A percentile compares a stretch with the other conserved stretches of the same genome.
These are phyloP conservation scores for Senecio squalidus DNA, from an alignment of 140 eudicot genomes.

Conservation along the genomic window DNA sequence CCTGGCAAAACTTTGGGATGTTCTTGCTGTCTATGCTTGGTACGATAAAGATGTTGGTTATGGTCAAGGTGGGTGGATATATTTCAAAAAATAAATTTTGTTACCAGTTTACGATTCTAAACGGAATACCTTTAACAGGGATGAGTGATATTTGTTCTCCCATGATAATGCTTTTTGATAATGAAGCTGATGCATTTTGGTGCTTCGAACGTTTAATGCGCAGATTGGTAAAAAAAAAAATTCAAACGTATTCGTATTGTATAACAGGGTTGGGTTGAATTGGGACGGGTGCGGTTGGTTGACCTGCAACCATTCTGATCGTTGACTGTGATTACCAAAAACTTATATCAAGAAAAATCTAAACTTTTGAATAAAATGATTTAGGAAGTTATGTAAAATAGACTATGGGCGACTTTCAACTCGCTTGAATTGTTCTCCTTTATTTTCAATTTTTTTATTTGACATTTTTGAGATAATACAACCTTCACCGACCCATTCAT, in stretches of 20 bases:
- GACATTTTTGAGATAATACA: background rate
- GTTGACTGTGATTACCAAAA: background rate
- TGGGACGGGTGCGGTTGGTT: background rate
- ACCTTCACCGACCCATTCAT: background rate
- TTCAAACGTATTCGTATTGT: background rate
- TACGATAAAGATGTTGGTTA: conserved; percentile 88
- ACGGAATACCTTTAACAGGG: conserved; percentile 58
- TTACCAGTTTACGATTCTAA: too few species aligned
- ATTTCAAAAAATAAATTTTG: background rate
- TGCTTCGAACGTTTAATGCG: conserved; percentile 98
- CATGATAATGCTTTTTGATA: conserved; percentile 81
- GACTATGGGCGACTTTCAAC: background rate
- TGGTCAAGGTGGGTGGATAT: conserved; percentile 71
- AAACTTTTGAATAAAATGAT: background rate
- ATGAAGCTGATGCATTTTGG: conserved; percentile 99
- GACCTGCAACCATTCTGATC: background rate
- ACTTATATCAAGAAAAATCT: background rate
- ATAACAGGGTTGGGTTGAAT: background rate
- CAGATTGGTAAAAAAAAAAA: conserved; percentile 47
- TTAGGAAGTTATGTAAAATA: background rate
- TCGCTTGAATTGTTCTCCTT: background rate
- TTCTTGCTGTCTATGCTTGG: conserved; percentile 94
- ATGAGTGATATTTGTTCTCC: conserved; percentile 99
- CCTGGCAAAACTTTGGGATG: conserved; percentile 94
- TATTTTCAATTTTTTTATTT: background rate